Conservation (phyloP, 2,329 filamentous ascomycete species). For the Calonectria crousiana region DNA sequence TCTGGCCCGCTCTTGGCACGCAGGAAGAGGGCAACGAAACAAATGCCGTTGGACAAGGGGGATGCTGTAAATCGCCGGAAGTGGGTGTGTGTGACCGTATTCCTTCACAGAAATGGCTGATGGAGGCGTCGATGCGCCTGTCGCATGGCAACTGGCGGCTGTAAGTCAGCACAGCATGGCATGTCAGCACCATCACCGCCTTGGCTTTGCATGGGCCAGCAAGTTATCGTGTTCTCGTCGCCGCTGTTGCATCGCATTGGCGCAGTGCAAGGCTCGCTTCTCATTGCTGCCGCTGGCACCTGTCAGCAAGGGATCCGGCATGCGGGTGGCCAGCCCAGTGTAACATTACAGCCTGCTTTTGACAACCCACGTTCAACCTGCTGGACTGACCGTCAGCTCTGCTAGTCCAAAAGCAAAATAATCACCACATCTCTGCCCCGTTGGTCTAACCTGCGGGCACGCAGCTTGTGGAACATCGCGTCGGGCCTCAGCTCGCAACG, state of each 20-base stretch:
- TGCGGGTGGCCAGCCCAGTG: not conserved
- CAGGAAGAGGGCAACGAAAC: not conserved
- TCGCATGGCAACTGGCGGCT: conserved; percentile 14
- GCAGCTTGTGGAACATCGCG: conserved; percentile 20
- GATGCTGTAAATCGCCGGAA: not conserved
- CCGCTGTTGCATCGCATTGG: conserved; percentile 3
- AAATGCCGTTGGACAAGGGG: conserved; percentile 17
- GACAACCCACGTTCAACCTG: not conserved
- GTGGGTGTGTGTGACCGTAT: conserved; percentile 4
- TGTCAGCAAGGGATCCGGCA: conserved; percentile 13
- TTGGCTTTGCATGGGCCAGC: not conserved
- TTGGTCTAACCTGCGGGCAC: conserved; percentile 1
- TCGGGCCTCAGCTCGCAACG: conserved; percentile 22
- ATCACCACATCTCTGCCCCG: not conserved
- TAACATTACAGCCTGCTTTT: conserved; percentile 16
- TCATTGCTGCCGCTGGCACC: not conserved
- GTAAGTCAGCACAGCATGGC: conserved; percentile 17
- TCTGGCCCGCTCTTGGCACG: not conserved
- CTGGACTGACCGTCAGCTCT: not conserved
- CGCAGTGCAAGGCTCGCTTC: conserved; percentile 1
- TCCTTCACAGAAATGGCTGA: conserved; percentile 5
- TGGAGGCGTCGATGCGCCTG: conserved; percentile 7
- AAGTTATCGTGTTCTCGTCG: conserved; percentile 2
- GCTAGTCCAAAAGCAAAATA: not conserved
- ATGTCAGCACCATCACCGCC: conserved; percentile 19